These are phyloP conservation scores for Penicillium pulvis DNA, from an alignment of 495 filamentous ascomycete species.

Conservation along the genomic window DNA sequence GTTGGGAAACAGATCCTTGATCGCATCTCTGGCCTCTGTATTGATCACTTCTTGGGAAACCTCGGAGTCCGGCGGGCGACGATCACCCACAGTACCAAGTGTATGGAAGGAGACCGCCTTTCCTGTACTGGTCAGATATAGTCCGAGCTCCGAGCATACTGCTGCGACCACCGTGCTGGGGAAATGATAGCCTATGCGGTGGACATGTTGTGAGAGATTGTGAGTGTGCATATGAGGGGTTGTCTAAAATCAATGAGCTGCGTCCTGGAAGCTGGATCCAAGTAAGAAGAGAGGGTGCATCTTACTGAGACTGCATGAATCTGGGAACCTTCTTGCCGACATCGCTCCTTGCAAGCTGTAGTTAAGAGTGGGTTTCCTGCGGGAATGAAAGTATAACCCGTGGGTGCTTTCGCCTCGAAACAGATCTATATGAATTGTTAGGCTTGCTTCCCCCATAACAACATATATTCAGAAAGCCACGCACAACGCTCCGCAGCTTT, in stretches of 20 bases:
- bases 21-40: constrained; percentile 68
- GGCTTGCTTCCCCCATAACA: constrained; percentile 14
- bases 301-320: constrained; percentile 79
- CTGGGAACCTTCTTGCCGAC: constrained; percentile 64
- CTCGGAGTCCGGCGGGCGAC: constrained; percentile 30
- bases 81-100: constrained; percentile 15
- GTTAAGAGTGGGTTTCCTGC: constrained; percentile 77
- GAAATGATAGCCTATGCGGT: constrained; percentile 82
- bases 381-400: constrained; percentile 84
- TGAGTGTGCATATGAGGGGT: constrained; percentile 50
- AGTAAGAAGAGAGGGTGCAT: constrained; percentile 1
- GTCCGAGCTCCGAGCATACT: constrained; percentile 50
- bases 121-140: constrained; percentile 44
- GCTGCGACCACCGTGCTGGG: constrained; percentile 56
- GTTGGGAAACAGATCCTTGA: constrained; percentile 82
- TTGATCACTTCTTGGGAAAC: constrained; percentile 65
- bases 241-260: constrained; percentile 34
- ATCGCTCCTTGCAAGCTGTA: constrained; percentile 75
- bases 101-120: constrained; percentile 43
- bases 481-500: constrained; percentile 57
- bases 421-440: constrained; percentile 43
- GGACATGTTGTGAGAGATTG: constrained; percentile 65
- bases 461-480: constrained; percentile 27
- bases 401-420: constrained; percentile 59
- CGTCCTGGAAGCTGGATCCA: background rate